Conservation (phyloP, 192 early-diverging fungal species). For the Coemansia sp. region DNA sequence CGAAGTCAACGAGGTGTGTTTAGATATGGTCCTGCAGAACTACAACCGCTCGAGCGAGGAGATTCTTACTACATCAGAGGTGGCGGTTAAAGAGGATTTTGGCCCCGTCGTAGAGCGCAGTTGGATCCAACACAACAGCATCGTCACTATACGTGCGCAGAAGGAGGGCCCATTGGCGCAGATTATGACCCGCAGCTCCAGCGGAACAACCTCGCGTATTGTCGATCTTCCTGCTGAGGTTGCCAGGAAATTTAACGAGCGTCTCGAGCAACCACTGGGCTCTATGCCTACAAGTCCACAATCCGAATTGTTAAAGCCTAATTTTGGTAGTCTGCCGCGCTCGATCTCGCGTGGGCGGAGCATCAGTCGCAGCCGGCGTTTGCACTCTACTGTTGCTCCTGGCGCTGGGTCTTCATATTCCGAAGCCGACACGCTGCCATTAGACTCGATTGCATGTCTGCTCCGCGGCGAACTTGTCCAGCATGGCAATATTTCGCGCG, state of each 20-base stretch:
- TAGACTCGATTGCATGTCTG: conserved; percentile 31
- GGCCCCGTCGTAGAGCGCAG: conserved; percentile 61
- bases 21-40: conserved; percentile 92
- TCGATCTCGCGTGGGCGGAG: conserved; percentile 32
- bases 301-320: conserved; percentile 53
- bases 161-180: conserved; percentile 72
- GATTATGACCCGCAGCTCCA: conserved; percentile 77
- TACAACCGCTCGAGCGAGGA: conserved; percentile 44
- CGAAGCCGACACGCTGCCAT: conserved; percentile 28
- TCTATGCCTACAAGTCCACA: conserved; percentile 25
- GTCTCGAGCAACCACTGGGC: conserved; percentile 6
- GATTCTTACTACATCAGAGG: conserved; percentile 44
- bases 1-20: conserved; percentile 86
- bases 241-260: conserved; percentile 27
- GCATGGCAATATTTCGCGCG: conserved; percentile 14
- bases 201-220: conserved; percentile 71
- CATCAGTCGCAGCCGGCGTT: conserved; percentile 33
- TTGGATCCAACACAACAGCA: conserved; percentile 83
- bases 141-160: conserved; percentile 75
- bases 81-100: conserved; percentile 33
- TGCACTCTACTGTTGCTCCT: conserved; percentile 19
- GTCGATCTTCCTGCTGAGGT: conserved; percentile 47
- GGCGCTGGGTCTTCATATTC: background rate
- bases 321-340: conserved; percentile 15
- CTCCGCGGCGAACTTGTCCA: conserved; percentile 40